A percentile compares a stretch with the other conserved stretches of the same genome.
phyloP scores from a whole-genome alignment of 768 basidiomycete genomes.

The Agaricus bisporus region DNA sequence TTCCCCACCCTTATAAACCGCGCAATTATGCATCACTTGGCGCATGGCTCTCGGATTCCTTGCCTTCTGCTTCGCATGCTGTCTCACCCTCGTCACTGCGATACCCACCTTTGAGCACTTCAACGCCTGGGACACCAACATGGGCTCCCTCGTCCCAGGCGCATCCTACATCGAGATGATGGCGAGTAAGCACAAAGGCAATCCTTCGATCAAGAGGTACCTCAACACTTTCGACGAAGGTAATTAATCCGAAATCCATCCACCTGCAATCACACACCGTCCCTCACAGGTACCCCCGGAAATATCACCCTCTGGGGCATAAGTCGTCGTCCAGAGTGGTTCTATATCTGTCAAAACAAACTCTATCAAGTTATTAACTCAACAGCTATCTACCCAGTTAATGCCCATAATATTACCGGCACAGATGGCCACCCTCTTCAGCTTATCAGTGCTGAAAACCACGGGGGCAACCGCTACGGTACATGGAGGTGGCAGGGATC shows the following conservation, averaged over 20 bases:
- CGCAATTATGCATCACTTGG: not conserved
- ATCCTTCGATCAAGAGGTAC: slow-evolving; percentile 1
- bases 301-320: slow-evolving; percentile 38
- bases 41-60: slow-evolving; percentile 13
- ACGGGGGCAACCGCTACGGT: slow-evolving; percentile 33
- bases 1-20: too few relatives aligned
- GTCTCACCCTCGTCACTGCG: slow-evolving; percentile 20
- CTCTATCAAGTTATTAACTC: slow-evolving; percentile 53
- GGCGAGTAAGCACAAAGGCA: slow-evolving; percentile 6
- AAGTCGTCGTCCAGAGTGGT: slow-evolving; percentile 34
- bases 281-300: slow-evolving; percentile 35
- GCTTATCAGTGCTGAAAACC: slow-evolving; percentile 34
- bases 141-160: slow-evolving; percentile 36
- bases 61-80: slow-evolving; percentile 18
- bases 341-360: slow-evolving; percentile 46
- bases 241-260: not conserved
- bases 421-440: slow-evolving; percentile 40
- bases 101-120: slow-evolving; percentile 40
- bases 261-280: slow-evolving; percentile 22
- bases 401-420: slow-evolving; percentile 44
- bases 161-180: slow-evolving; percentile 34
- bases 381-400: slow-evolving; percentile 47
- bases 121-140: slow-evolving; percentile 24
- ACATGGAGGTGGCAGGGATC: slow-evolving; percentile 53
- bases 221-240: slow-evolving; percentile 11